Conservation (phyloP, 1,284 basidiomycete genomes). For the Pulveroboletus sp. region DNA sequence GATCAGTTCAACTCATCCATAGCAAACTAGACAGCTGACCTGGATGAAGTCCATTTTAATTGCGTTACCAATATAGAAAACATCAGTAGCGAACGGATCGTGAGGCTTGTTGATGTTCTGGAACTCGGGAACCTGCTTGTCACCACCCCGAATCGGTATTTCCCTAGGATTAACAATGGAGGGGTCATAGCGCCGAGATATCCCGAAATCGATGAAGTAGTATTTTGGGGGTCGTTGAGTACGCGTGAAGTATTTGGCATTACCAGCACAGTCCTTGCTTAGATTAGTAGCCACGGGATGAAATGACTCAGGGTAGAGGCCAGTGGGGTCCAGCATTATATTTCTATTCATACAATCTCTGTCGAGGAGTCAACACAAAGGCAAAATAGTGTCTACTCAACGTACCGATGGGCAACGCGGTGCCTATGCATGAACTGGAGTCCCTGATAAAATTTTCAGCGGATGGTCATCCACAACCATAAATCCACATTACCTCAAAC, state of each 20-base stretch:
- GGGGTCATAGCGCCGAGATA: constrained; percentile 29
- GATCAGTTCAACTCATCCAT: neutral
- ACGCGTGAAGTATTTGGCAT: constrained; percentile 21
- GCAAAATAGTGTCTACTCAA: accelerated
- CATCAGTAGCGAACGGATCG: constrained; percentile 36
- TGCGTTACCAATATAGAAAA: constrained; percentile 36
- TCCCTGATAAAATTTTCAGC: constrained; percentile 7
- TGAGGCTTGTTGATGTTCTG: constrained; percentile 17
- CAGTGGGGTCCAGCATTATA: constrained; percentile 35
- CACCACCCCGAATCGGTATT: constrained; percentile 19
- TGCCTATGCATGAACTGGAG: constrained; percentile 23
- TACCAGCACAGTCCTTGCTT: constrained; percentile 22
- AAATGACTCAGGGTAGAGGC: constrained; percentile 26
- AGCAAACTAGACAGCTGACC: constrained; percentile 11
- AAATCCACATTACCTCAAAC: constrained; percentile 30
- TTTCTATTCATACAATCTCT: constrained; percentile 27
- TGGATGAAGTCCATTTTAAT: constrained; percentile 29
- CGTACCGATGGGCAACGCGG: constrained; percentile 22
- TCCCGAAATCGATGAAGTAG: constrained; percentile 39
- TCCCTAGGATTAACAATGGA: constrained; percentile 16
- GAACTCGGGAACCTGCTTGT: constrained; percentile 26
- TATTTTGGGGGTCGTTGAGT: constrained; percentile 34
- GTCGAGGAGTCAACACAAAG: too few species aligned
- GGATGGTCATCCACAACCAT: neutral
- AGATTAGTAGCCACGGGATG: constrained; percentile 19